Base-by-base conservation (phyloP, 2,329 filamentous ascomycete species). In the Epichloe aotearoae region DNA sequence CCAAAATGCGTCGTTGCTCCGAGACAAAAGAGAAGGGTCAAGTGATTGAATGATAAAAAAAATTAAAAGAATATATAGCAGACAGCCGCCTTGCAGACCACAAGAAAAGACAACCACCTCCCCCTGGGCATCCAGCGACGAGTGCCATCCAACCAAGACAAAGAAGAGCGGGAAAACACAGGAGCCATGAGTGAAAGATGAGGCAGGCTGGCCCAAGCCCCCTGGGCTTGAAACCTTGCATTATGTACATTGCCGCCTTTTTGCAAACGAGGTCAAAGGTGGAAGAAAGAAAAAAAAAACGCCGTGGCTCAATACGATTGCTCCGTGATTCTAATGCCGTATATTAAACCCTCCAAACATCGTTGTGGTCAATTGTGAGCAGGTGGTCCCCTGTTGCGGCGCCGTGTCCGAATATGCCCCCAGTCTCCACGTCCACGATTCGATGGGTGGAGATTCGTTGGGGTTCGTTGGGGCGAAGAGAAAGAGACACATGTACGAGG, bases 301-400 rank as follows among this genome's bases (percentile, higher is more conserved):
- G 46, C 50, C 50, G 38, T 37, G 46, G 34, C 50, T 45, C 40
- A 37, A n/a, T 37, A 45, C 50, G 46, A 47, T 48, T 51, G 46
- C 50, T 51, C 50, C 50, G 50, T 47, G 40, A 34, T 43, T 48
- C 45, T 44, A 30, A 34, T 47, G 45, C 45, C 50, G 40, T 46
- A 17, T 4, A 37, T 43, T 2, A 30, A 17, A 12, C 50, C 33
- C 37, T 34, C 44, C 39, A 17, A 51, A 51, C 46, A 46, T 46
- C 50, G 23, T 44, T 33, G 12, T 19, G 36, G 12, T 40, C 38
- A 46, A 38, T 1, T 34, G 26, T 12, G 7, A 42, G 47, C 19
- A 40, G 5, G n/a, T 33, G 10, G 10, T 14, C 30, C 19, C 12
- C 20, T n/a, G 8, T 33, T 41, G 30, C 26, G 26, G 17, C 41